Percentiles rank a stretch among this genome's conserved stretches.
Conservation (phyloP, 1,284 basidiomycete genomes). For the Trichosporon inkin region DNA sequence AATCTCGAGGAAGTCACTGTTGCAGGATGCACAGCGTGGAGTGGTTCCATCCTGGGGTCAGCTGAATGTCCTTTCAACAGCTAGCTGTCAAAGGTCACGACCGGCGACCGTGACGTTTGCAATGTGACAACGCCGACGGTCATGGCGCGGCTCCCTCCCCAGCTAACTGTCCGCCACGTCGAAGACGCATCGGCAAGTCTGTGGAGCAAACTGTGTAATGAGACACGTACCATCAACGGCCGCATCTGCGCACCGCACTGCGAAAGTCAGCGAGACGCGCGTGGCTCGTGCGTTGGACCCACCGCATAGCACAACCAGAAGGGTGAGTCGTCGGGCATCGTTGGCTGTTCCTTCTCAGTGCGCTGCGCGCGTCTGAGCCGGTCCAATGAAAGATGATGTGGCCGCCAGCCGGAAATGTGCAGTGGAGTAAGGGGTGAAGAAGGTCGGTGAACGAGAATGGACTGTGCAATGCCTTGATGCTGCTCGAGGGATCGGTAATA, state of each 20-base stretch:
- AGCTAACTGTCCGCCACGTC: neutral
- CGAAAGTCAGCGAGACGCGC: conserved; percentile 5
- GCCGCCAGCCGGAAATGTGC: neutral
- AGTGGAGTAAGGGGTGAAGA: neutral
- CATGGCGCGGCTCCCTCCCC: neutral
- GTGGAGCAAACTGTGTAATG: too few species aligned
- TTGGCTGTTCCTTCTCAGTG: neutral
- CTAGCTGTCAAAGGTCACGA: neutral
- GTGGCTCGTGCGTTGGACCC: neutral
- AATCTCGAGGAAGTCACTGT: conserved; percentile 46
- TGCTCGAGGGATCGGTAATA: neutral
- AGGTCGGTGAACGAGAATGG: neutral
- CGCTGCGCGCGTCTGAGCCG: neutral
- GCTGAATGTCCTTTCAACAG: neutral
- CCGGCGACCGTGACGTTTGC: too few species aligned
- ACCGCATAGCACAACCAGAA: conserved; percentile 5
- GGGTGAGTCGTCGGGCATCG: neutral
- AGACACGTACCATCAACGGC: conserved; percentile 30
- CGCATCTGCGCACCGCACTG: conserved; percentile 47
- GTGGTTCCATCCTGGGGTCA: conserved; percentile 30
- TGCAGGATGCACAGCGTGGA: conserved; percentile 42
- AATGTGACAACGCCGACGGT: too few species aligned
- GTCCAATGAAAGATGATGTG: too few species aligned
- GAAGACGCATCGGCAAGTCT: neutral
- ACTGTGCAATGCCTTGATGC: neutral